Evolutionary conservation across 2,329 filamentous ascomycete genomes (phyloP).

Genomic region (Clonostachys solani): DNA sequence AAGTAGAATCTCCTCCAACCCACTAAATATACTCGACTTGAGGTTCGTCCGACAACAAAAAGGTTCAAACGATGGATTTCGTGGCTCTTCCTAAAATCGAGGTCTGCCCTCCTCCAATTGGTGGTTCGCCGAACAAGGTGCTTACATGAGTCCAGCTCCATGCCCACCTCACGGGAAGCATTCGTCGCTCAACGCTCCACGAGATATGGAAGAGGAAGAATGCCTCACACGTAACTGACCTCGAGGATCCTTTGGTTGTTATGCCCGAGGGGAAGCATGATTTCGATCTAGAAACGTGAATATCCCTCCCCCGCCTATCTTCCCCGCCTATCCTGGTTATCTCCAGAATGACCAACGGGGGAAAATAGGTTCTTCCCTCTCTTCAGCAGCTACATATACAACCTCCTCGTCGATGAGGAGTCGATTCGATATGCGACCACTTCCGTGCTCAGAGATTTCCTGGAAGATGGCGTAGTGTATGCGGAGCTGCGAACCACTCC

Average conservation of each 20-base stretch:
- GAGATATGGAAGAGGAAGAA: conserved; percentile 67
- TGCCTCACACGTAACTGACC: conserved; percentile 40
- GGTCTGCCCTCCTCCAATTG: conserved; percentile 23
- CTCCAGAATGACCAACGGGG: not conserved
- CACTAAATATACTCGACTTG: not conserved
- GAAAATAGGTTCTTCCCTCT: conserved; percentile 67
- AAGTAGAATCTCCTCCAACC: not conserved
- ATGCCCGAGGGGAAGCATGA: conserved; percentile 70
- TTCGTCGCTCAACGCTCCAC: conserved; percentile 68
- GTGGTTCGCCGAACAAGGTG: too few relatives aligned
- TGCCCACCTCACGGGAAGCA: conserved; percentile 76
- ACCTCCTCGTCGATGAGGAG: conserved; percentile 59
- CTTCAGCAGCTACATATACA: conserved; percentile 77
- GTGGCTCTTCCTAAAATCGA: conserved; percentile 50
- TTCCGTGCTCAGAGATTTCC: conserved; percentile 63
- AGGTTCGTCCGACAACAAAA: not conserved
- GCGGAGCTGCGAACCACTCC: conserved; percentile 80
- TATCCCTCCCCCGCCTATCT: conserved; percentile 4
- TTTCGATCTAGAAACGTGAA: conserved; percentile 64
- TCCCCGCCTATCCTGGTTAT: not conserved
- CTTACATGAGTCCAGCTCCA: conserved; percentile 54
- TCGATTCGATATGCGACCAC: conserved; percentile 59
- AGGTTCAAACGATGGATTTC: conserved; percentile 30
- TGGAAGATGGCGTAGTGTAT: conserved; percentile 68
- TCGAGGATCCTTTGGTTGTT: conserved; percentile 64